These are phyloP conservation scores for Novakomyces olei DNA, from an alignment of 805 yeast genomes.

Conservation along the genomic window DNA sequence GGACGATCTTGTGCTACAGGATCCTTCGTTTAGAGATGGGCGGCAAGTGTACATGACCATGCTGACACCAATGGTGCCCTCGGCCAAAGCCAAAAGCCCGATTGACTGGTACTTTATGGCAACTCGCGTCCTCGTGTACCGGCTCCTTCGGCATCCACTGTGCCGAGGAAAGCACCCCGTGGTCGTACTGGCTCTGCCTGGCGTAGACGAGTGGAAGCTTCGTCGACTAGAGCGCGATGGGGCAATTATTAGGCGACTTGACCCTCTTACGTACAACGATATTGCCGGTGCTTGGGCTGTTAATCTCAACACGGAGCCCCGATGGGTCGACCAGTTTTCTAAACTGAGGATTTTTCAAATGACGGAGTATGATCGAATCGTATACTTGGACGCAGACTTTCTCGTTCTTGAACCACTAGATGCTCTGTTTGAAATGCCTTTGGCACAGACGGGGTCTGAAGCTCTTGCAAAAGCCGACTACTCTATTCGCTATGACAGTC, in stretches of 20 bases:
- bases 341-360: conserved; percentile 34
- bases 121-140: background rate
- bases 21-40: too few relatives aligned
- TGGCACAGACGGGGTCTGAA: too few relatives aligned
- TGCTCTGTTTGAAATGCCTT: conserved; percentile 27
- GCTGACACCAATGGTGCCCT: too few relatives aligned
- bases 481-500: too few relatives aligned
- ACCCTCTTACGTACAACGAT: background rate
- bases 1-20: too few relatives aligned
- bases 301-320: conserved; percentile 24
- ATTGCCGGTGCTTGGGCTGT: too few relatives aligned
- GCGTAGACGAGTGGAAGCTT: conserved; percentile 2
- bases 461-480: too few relatives aligned
- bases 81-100: too few relatives aligned
- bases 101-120: conserved; percentile 5
- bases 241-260: conserved; percentile 1
- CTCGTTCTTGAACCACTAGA: conserved; percentile 35
- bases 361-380: conserved; percentile 29
- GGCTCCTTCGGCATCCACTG: background rate
- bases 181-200: conserved; percentile 1
- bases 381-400: conserved; percentile 40
- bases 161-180: conserved; percentile 1
- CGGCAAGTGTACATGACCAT: too few relatives aligned
- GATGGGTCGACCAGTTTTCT: conserved; percentile 42
- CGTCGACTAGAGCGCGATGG: background rate